These are phyloP conservation scores for Fusarium sublunatum DNA, from an alignment of 2,329 filamentous ascomycete species.

Conservation along the genomic window DNA sequence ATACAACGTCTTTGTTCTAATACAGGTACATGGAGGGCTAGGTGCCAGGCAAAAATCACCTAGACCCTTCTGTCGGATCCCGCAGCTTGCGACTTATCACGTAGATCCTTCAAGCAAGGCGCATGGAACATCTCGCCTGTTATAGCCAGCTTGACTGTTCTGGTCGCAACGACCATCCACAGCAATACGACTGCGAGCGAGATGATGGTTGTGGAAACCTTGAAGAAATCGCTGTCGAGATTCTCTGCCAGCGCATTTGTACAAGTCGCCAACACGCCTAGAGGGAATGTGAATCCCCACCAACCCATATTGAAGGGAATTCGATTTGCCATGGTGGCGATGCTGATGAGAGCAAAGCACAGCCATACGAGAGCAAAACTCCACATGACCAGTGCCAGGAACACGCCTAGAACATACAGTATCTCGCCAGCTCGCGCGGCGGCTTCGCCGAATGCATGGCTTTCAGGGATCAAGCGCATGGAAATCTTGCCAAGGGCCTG, in stretches of 20 bases:
- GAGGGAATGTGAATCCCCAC: slow-evolving; percentile 61
- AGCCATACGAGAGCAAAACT: slow-evolving; percentile 59
- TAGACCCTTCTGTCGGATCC: slow-evolving; percentile 47
- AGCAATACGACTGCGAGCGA: slow-evolving; percentile 56
- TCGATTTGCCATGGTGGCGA: slow-evolving; percentile 52
- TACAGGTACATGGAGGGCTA: too few relatives aligned
- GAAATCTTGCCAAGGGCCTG: slow-evolving; percentile 64
- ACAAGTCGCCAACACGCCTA: slow-evolving; percentile 59
- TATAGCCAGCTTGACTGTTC: slow-evolving; percentile 53
- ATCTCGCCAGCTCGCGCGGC: slow-evolving; percentile 54
- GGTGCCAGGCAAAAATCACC: background rate
- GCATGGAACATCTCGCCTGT: slow-evolving; percentile 59
- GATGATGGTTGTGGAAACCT: slow-evolving; percentile 55
- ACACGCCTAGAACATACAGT: slow-evolving; percentile 68
- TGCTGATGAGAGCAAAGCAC: slow-evolving; percentile 56
- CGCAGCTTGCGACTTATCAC: slow-evolving; percentile 48
- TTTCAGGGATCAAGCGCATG: slow-evolving; percentile 54
- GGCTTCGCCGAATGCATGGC: slow-evolving; percentile 59
- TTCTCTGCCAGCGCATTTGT: slow-evolving; percentile 55
- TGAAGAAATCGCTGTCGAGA: slow-evolving; percentile 58
- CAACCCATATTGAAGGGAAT: slow-evolving; percentile 61
- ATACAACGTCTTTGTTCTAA: too few relatives aligned
- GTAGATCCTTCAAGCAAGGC: slow-evolving; percentile 55
- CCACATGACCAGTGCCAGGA: slow-evolving; percentile 57
- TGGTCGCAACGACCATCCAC: slow-evolving; percentile 56